Conservation (phyloP, 257 asterid species). For the Forsythia viridissima region DNA sequence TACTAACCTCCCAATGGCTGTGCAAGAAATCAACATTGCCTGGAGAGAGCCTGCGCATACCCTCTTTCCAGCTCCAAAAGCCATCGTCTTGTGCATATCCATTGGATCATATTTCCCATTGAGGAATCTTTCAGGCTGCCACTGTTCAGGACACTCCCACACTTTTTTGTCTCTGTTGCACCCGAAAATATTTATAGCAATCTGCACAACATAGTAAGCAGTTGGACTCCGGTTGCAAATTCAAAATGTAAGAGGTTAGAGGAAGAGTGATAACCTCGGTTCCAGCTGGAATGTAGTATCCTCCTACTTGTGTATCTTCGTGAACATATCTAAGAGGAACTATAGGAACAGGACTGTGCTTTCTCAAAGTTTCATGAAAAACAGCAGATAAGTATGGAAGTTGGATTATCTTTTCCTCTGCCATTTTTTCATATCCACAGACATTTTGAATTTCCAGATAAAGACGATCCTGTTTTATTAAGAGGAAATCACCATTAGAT, state of each 20-base stretch:
- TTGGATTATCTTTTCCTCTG: slow-evolving; percentile 53
- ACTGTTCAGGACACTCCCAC: slow-evolving; percentile 53
- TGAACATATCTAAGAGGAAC: slow-evolving; percentile 65
- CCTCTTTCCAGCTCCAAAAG: slow-evolving; percentile 74
- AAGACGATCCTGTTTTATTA: slow-evolving; percentile 40
- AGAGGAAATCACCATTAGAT: not conserved
- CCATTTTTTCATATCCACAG: slow-evolving; percentile 46
- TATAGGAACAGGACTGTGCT: slow-evolving; percentile 63
- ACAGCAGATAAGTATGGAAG: slow-evolving; percentile 63
- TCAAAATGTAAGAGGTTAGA: not conserved
- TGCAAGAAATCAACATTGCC: slow-evolving; percentile 58
- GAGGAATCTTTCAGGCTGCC: slow-evolving; percentile 68
- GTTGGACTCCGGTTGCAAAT: not conserved
- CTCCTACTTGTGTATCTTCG: slow-evolving; percentile 65
- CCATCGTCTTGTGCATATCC: slow-evolving; percentile 65
- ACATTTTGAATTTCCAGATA: slow-evolving; percentile 38
- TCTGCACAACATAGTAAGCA: slow-evolving; percentile 31
- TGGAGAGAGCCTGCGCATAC: slow-evolving; percentile 66
- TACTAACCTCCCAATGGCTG: slow-evolving; percentile 51
- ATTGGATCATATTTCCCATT: slow-evolving; percentile 38
- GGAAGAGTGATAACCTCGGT: slow-evolving; percentile 44
- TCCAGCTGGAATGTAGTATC: slow-evolving; percentile 61
- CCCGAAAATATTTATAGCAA: slow-evolving; percentile 61
- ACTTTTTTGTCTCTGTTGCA: slow-evolving; percentile 61
- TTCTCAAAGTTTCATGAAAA: slow-evolving; percentile 71